These are phyloP conservation scores for Ceratocystis smalleyi DNA, from an alignment of 2,329 filamentous ascomycete genomes.

Conservation along the genomic window DNA sequence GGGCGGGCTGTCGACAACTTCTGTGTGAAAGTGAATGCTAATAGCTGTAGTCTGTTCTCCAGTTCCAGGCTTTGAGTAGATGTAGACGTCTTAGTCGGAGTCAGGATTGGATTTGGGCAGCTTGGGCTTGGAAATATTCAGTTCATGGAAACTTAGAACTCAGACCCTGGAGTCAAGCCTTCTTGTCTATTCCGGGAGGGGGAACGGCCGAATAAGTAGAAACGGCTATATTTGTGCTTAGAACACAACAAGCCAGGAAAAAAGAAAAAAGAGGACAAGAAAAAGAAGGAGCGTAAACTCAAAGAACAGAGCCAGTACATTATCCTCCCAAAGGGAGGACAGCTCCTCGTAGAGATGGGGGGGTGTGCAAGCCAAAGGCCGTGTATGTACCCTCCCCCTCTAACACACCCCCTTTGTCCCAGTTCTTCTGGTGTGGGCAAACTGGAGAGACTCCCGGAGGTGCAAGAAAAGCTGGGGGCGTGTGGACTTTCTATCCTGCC, in stretches of 20 bases:
- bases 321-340: not conserved
- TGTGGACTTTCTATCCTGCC: not conserved
- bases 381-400: not conserved
- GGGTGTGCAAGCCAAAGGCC: not conserved
- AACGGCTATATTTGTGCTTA: not conserved
- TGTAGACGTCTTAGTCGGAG: not conserved
- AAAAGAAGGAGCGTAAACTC: not conserved
- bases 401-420: not conserved
- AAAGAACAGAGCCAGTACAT: not conserved
- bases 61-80: not conserved
- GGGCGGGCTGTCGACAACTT: not conserved
- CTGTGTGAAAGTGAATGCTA: constrained; percentile 2
- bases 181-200: constrained; percentile 7
- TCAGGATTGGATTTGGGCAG: not conserved
- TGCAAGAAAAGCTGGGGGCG: not conserved
- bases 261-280: not conserved
- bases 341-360: not conserved
- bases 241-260: not conserved
- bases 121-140: not conserved
- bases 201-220: constrained; percentile 5
- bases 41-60: not conserved
- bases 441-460: constrained; percentile 3
- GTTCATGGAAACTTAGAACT: not conserved
- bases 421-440: not conserved
- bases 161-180: constrained; percentile 2